Evolutionary conservation across 441 rosid species (phyloP).

Genomic region (Mallotus japonicus): DNA sequence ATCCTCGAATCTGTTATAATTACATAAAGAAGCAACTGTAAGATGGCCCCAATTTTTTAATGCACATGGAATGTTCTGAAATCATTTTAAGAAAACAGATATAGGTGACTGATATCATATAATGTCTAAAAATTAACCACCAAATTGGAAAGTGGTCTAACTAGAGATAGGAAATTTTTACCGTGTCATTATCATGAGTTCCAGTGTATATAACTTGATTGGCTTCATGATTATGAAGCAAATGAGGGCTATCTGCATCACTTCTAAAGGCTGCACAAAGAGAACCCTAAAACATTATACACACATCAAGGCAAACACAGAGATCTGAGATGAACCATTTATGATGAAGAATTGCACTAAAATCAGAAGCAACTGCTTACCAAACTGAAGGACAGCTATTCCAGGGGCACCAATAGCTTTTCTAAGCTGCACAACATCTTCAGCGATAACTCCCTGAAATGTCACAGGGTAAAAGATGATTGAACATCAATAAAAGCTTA

Average conservation of each 20-base stretch:
- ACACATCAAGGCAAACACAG: slow-evolving; percentile 7
- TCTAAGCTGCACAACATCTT: slow-evolving; percentile 86
- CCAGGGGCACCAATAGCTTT: slow-evolving; percentile 89
- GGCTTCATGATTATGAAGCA: slow-evolving; percentile 86
- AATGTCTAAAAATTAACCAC: neutral
- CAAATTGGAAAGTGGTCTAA: neutral
- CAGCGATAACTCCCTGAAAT: slow-evolving; percentile 86
- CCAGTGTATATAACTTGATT: slow-evolving; percentile 96
- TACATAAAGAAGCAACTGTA: slow-evolving; percentile 19
- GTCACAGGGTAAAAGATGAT: neutral
- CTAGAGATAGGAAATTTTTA: slow-evolving; percentile 29
- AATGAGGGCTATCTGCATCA: slow-evolving; percentile 79
- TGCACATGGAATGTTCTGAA: neutral
- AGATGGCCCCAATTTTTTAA: slow-evolving; percentile 14
- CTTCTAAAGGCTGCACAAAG: slow-evolving; percentile 72
- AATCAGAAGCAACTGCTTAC: slow-evolving; percentile 38
- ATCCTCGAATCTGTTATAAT: slow-evolving; percentile 59
- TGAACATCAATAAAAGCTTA: neutral
- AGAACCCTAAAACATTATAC: slow-evolving; percentile 15
- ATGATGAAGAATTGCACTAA: neutral
- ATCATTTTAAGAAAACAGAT: neutral
- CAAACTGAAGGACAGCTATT: slow-evolving; percentile 98
- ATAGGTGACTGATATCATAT: neutral
- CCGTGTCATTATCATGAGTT: slow-evolving; percentile 97
- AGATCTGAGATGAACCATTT: slow-evolving; percentile 9